Percentiles rank a stretch among this genome's conserved stretches.
These are phyloP conservation scores for Spathaspora girioi DNA, from an alignment of 805 yeast species.

Conservation along the genomic window DNA sequence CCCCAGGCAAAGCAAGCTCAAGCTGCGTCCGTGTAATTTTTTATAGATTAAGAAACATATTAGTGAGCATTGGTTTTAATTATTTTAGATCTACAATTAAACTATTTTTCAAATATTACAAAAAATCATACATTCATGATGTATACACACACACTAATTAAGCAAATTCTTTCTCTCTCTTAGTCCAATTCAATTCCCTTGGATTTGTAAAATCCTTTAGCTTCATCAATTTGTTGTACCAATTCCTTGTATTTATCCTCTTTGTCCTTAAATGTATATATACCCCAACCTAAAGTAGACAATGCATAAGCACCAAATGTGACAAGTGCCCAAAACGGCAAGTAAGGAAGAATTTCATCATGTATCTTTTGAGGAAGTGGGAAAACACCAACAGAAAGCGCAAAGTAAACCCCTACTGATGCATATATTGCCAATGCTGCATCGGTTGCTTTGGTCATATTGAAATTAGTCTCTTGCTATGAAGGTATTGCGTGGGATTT, in stretches of 20 bases:
- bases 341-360: slow-evolving; percentile 55
- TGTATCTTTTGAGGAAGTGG: slow-evolving; percentile 50
- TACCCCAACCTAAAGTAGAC: slow-evolving; percentile 66
- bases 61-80: no score
- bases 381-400: slow-evolving; percentile 47
- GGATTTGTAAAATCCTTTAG: slow-evolving; percentile 52
- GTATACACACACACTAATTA: neutral
- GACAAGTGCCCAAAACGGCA: slow-evolving; percentile 71
- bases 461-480: neutral
- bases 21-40: neutral
- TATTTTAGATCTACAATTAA: neutral
- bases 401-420: slow-evolving; percentile 50
- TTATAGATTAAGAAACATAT: neutral
- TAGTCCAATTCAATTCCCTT: slow-evolving; percentile 53
- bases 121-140: neutral
- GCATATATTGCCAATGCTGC: slow-evolving; percentile 45
- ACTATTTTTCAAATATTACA: neutral
- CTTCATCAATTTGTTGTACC: slow-evolving; percentile 55
- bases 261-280: slow-evolving; percentile 66
- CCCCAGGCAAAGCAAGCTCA: neutral
- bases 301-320: slow-evolving; percentile 67
- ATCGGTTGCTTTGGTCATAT: slow-evolving; percentile 69
- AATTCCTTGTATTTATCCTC: slow-evolving; percentile 63
- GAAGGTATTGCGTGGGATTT: neutral
- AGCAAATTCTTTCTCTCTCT: neutral